A percentile compares a stretch with the other conserved stretches of the same genome.
phyloP scores from a whole-genome alignment of 495 filamentous ascomycete genomes.

The Podospora sp. region DNA sequence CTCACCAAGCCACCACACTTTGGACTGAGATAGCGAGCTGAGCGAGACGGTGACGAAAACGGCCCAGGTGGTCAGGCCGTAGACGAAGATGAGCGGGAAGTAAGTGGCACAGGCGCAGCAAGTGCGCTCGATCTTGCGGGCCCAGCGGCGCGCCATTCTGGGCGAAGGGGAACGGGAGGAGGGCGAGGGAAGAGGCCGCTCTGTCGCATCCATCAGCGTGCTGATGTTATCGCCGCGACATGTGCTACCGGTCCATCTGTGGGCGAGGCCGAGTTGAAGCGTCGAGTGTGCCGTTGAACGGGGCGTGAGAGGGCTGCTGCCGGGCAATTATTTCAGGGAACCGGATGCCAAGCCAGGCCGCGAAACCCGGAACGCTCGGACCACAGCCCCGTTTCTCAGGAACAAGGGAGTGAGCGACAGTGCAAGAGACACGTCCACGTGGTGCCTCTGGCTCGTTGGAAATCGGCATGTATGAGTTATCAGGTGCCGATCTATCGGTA shows the following conservation, averaged over 20 bases:
- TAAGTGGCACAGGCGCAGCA: conserved; percentile 81
- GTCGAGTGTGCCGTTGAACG: neutral
- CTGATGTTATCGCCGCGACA: neutral
- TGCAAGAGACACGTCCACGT: neutral
- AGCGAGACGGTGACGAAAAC: conserved; percentile 82
- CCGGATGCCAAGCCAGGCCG: neutral
- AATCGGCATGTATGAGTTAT: neutral
- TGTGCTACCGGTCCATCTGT: conserved; percentile 20
- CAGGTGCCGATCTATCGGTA: neutral
- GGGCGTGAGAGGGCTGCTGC: neutral
- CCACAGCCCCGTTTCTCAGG: neutral
- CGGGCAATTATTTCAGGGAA: neutral
- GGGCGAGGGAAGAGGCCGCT: conserved; percentile 1
- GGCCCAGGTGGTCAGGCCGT: conserved; percentile 86
- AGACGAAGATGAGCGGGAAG: conserved; percentile 88
- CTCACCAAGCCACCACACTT: conserved; percentile 69
- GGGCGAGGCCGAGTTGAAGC: conserved; percentile 2
- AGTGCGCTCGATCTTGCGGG: conserved; percentile 75
- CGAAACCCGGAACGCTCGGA: conserved; percentile 6
- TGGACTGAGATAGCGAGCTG: conserved; percentile 56
- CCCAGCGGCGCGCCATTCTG: conserved; percentile 60
- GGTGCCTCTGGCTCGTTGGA: neutral
- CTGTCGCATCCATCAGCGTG: conserved; percentile 14
- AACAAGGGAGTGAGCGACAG: neutral
- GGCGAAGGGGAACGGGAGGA: conserved; percentile 3